Evolutionary conservation across 352 stramenopile genomes (phyloP).

Genomic region (Pythium vanterpoolii): DNA sequence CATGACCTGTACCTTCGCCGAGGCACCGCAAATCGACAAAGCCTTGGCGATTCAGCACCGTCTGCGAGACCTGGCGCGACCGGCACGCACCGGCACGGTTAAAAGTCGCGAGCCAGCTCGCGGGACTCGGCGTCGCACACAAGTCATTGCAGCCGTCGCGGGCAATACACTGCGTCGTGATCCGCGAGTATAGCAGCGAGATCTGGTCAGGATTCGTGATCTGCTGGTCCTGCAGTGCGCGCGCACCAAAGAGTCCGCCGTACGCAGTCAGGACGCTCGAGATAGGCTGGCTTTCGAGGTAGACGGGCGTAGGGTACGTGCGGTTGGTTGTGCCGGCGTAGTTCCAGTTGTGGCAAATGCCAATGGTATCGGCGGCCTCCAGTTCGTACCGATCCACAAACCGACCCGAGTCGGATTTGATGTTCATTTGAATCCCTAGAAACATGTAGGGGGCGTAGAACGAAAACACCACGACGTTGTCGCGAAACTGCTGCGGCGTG

Average conservation of each 20-base stretch:
- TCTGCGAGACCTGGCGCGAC: not conserved
- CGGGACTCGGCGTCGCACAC: not conserved
- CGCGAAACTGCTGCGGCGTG: slow-evolving; percentile 7
- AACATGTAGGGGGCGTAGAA: slow-evolving; percentile 15
- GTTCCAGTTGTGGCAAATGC: slow-evolving; percentile 19
- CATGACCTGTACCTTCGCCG: slow-evolving; percentile 11
- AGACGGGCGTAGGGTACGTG: not conserved
- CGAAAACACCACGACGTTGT: not conserved
- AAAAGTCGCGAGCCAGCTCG: slow-evolving; percentile 12
- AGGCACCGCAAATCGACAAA: slow-evolving; percentile 15
- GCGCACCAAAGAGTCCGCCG: slow-evolving; percentile 1
- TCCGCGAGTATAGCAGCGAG: not conserved
- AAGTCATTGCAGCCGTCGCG: slow-evolving; percentile 7
- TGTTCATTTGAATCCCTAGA: slow-evolving; percentile 9
- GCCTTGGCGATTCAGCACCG: slow-evolving; percentile 13
- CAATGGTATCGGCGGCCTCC: not conserved
- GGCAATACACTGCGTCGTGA: slow-evolving; percentile 11
- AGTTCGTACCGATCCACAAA: slow-evolving; percentile 12
- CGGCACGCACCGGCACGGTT: slow-evolving; percentile 11
- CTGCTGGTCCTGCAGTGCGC: slow-evolving; percentile 6
- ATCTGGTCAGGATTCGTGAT: not conserved
- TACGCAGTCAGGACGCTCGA: slow-evolving; percentile 13
- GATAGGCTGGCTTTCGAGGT: not conserved
- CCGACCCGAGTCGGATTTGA: slow-evolving; percentile 2
- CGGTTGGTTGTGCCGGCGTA: not conserved